Evolutionary conservation across 2,329 filamentous ascomycete genomes (phyloP), one percentile per base, ranked within the genome.

Genomic region (Huntiella abstrusa): DNA sequence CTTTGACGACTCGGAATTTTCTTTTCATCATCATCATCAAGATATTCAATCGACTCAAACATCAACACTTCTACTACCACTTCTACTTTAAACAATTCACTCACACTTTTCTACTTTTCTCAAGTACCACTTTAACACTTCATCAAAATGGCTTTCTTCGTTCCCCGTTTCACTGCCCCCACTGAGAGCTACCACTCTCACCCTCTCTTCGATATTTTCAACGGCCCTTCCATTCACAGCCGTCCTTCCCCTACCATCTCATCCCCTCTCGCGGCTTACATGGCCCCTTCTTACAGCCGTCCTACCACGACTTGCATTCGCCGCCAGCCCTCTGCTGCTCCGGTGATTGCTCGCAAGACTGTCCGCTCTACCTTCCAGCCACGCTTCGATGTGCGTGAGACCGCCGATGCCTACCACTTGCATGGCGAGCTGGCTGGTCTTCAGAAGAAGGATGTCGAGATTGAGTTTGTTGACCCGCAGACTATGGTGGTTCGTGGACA

Each of bases 391-490:
- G 69, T 87, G 51, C 77, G 73, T 59, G 83, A 91, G 64, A 73
- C 71, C 10, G 70, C 71, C 51, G 62, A 74, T 4, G 59, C 66
- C 52, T 88, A 85, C 58, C 78, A 88, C 62, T 77, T 88, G 15
- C 75, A 87, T 55, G 83, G 83, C 55, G 83, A 88, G 61, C 73
- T 88, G 4, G 78, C 83, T 0, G 83, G 83, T 47, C 67, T 87
- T 54, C 71, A 73, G 52, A 81, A 83, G 63, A 75, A 83, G 54
- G 68, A 86, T 56, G 66, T 91, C 56, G 66, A 71, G 58, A 81
- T 88, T 57, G 82, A 88, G 57, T 88, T 87, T 68, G 77, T 75
- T 49, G 82, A 88, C 58, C 67, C 71, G 37, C 77, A 83, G 63
- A 86, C 80, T 12, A 64, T 88, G 38, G 69, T 75, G 52, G 68